A percentile compares a stretch with the other conserved stretches of the same genome.
Evolutionary conservation across 164 flowering plant genomes (phyloP).

Genomic region (Platanus orientalis): DNA sequence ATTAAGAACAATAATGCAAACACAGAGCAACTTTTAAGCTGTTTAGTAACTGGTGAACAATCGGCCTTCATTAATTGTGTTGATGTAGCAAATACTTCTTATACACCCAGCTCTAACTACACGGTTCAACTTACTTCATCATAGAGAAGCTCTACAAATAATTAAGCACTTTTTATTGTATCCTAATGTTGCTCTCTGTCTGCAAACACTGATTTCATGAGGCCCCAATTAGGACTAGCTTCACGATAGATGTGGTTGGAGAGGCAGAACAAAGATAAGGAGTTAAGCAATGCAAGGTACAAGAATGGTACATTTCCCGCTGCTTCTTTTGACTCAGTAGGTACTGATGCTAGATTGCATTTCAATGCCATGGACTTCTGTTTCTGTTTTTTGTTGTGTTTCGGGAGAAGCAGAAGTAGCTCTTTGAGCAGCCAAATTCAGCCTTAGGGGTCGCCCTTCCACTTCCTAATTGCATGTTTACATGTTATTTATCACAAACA

Average conservation of each 20-base stretch:
- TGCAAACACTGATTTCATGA: background rate
- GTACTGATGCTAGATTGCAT: constrained; percentile 26
- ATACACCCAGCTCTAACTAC: background rate
- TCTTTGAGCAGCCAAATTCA: constrained; percentile 55
- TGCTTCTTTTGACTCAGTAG: background rate
- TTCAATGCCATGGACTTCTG: constrained; percentile 25
- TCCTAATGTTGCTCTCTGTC: background rate
- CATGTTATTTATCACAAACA: background rate
- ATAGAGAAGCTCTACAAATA: background rate
- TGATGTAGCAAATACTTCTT: background rate
- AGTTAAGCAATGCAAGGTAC: background rate
- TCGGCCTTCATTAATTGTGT: background rate
- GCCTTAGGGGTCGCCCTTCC: constrained; percentile 69
- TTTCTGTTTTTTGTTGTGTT: constrained; percentile 14
- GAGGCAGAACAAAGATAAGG: background rate
- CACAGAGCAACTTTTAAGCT: too few species aligned
- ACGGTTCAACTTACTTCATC: background rate
- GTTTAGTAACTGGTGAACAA: too few species aligned
- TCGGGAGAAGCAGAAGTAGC: constrained; percentile 19
- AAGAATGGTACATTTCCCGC: too few species aligned
- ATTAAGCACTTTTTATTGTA: background rate
- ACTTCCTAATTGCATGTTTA: constrained; percentile 42
- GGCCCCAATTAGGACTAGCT: too few species aligned
- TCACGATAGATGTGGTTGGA: background rate
- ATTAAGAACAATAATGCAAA: too few species aligned